Evolutionary conservation across 176 grass and related monocot species (phyloP), one percentile per base, ranked within the genome.

Genomic region (Tillandsia fasciculata): DNA sequence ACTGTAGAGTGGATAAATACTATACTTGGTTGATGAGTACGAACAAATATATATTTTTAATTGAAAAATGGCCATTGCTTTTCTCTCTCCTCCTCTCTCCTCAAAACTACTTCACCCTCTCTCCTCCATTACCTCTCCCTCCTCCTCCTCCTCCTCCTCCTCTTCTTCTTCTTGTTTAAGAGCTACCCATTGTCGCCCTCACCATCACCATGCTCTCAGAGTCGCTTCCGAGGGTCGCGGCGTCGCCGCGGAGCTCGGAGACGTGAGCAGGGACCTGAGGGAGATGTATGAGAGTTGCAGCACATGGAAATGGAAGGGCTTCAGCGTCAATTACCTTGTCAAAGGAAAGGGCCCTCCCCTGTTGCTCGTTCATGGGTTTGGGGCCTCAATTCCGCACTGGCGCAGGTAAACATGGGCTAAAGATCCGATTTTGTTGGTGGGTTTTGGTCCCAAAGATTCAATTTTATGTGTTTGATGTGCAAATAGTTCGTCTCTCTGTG

Each of bases 341-440:
- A 85, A 74, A 53, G 89, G 93, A 14, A 68, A 76, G 50, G 93
- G 93, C 15, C 82, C 79, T 73, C 83, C 89, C 2, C 49, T 97
- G 74, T 66, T 96, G 59, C 92, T 96, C 63, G 86, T 96, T 80
- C 92, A 96, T 70, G 92, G 92, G 27, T 96, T 91, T 69, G 92
- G 92, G 66, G 86, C 93, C 82, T 97, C 93, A 22, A 73, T 90
- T 67, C 78, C 70, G 63, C 93, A 97, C 81, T 92, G 93, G 93
- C 86, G 89, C 63, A 90, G 93, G 93, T 97, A 61, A 77, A 84
- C 54, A 20, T 14, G 12, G 8, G 1, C 29, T 64, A 29, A 53
- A 67, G 23, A 65, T 42, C 24, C 26, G 49, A 52, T 53, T 3
- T n/a, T 51, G 3, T 9, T 51, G 10, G 50, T 18, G 24, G n/a